Evolutionary conservation across 1,284 basidiomycete species (phyloP).

Genomic region (Sphaerobolus stellatus): DNA sequence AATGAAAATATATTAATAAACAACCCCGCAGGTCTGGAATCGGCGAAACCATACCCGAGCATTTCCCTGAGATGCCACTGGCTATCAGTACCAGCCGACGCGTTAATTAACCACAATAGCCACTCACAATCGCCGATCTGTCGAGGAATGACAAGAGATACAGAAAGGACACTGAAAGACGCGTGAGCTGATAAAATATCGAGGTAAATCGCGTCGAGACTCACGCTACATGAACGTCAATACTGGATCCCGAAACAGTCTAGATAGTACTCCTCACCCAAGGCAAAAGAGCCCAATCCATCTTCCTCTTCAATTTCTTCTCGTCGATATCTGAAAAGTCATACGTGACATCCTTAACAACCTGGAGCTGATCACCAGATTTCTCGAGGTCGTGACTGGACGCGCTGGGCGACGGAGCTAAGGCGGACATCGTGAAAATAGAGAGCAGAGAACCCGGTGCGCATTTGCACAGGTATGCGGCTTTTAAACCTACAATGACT

Average conservation of each 20-base stretch:
- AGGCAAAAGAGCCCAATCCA: constrained; percentile 63
- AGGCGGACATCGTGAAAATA: too few relatives aligned
- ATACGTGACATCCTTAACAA: constrained; percentile 36
- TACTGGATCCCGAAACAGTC: too few relatives aligned
- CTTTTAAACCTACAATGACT: too few relatives aligned
- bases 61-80: constrained; percentile 50
- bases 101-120: not conserved
- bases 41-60: constrained; percentile 52
- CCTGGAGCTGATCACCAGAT: too few relatives aligned
- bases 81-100: not conserved
- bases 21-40: constrained; percentile 3
- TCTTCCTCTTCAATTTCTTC: constrained; percentile 60
- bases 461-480: too few relatives aligned
- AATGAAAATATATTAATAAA: constrained; percentile 1
- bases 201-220: not conserved
- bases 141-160: constrained; percentile 77
- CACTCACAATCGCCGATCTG: constrained; percentile 67
- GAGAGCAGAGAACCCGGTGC: too few relatives aligned
- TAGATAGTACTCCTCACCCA: constrained; percentile 41
- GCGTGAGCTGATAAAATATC: not conserved
- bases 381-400: too few relatives aligned
- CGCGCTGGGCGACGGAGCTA: too few relatives aligned
- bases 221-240: constrained; percentile 8
- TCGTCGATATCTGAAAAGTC: constrained; percentile 61
- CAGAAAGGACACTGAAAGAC: constrained; percentile 47